phyloP scores from a whole-genome alignment of 495 filamentous ascomycete genomes.

The Xylaria grammica region DNA sequence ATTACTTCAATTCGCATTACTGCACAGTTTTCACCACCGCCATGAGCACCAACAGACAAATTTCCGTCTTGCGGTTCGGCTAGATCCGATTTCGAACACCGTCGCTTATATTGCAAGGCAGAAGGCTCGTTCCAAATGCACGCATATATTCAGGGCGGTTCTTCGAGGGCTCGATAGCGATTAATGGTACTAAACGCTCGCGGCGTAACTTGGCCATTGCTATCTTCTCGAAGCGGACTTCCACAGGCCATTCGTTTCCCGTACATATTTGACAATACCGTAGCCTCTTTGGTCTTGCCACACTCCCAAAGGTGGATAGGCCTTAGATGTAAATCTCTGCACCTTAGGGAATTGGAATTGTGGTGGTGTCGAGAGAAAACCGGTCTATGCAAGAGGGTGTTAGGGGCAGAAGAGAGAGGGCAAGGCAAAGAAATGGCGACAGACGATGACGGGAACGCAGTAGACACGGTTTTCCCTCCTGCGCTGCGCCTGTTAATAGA shows the following conservation, averaged over 20 bases:
- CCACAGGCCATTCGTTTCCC: slow-evolving; percentile 32
- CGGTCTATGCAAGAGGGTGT: slow-evolving; percentile 15
- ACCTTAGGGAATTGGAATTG: slow-evolving; percentile 20
- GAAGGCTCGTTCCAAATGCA: slow-evolving; percentile 12
- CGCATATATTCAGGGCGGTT: slow-evolving; percentile 7
- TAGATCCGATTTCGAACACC: slow-evolving; percentile 11
- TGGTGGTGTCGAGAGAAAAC: slow-evolving; percentile 20
- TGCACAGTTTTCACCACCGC: slow-evolving; percentile 29
- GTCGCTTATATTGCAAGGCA: slow-evolving; percentile 10
- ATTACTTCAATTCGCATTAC: slow-evolving; percentile 34
- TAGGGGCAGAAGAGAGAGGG: slow-evolving; percentile 6
- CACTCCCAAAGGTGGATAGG: slow-evolving; percentile 7
- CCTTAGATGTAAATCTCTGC: slow-evolving; percentile 10
- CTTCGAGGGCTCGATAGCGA: not conserved
- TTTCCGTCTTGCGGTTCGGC: slow-evolving; percentile 5
- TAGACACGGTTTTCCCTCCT: slow-evolving; percentile 4
- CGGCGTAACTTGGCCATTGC: not conserved
- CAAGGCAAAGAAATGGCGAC: slow-evolving; percentile 12
- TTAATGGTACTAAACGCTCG: not conserved
- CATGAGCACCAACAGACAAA: slow-evolving; percentile 19
- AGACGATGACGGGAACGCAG: slow-evolving; percentile 1
- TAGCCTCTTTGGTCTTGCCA: slow-evolving; percentile 21
- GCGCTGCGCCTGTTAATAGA: not conserved
- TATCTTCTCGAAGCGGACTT: slow-evolving; percentile 9
- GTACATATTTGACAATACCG: slow-evolving; percentile 36